Conservation (phyloP, 257 asterid species). For the Capsicum baccatum region DNA sequence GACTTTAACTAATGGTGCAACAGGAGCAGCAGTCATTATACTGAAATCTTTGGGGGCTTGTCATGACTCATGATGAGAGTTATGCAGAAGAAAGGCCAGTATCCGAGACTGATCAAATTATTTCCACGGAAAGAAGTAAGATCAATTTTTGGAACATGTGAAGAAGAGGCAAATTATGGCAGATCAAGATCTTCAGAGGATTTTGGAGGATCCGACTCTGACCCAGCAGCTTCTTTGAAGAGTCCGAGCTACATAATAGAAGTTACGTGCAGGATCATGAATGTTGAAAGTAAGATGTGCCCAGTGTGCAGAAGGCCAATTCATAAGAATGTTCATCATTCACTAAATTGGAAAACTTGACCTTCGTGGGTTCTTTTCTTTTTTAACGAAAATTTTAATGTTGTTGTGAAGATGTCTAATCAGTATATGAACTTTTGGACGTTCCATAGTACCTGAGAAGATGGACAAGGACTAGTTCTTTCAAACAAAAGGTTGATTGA, state of each 20-base stretch:
- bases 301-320: constrained; percentile 43
- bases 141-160: constrained; percentile 40
- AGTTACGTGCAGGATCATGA: constrained; percentile 39
- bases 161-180: constrained; percentile 24
- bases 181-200: constrained; percentile 36
- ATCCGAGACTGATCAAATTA: constrained; percentile 28
- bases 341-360: neutral
- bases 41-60: constrained; percentile 34
- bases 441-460: neutral
- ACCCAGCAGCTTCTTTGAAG: too few species aligned
- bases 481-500: too few species aligned
- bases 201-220: neutral
- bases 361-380: neutral
- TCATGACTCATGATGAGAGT: neutral
- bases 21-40: constrained; percentile 31
- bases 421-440: too few species aligned
- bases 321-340: constrained; percentile 32
- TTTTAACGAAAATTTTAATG: neutral
- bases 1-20: neutral
- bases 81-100: too few species aligned
- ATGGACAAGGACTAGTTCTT: too few species aligned
- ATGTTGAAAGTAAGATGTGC: constrained; percentile 39
- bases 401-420: neutral
- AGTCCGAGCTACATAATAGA: too few species aligned
- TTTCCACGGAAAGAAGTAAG: constrained; percentile 25